Evolutionary conservation across 139 green algal genomes (phyloP).

Genomic region (Micractinium sp.): DNA sequence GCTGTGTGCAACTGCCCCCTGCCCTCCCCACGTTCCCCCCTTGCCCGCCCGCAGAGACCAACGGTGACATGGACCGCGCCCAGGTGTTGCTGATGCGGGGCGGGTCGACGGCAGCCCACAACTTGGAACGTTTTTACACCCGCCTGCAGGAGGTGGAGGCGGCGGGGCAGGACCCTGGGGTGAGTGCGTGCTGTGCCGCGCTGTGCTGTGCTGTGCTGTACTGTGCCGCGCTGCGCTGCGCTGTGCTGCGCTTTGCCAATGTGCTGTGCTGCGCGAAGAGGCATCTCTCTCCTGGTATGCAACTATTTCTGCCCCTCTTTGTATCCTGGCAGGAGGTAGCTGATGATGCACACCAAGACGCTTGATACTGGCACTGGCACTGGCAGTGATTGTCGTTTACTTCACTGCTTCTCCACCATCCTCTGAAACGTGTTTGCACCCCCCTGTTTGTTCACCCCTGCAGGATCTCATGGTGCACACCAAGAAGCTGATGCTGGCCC

Average conservation of each 20-base stretch:
- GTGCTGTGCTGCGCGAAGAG: too few species aligned
- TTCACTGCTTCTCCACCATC: neutral
- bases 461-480: slow-evolving; percentile 5
- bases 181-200: neutral
- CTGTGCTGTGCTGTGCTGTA: neutral
- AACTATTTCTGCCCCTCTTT: neutral
- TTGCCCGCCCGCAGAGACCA: neutral
- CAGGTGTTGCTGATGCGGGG: slow-evolving; percentile 17
- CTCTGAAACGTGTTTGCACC: neutral
- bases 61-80: slow-evolving; percentile 1
- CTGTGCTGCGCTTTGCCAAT: too few species aligned
- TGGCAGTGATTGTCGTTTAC: neutral
- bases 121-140: slow-evolving; percentile 24
- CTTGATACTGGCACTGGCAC: neutral
- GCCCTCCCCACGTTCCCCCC: neutral
- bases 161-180: slow-evolving; percentile 12
- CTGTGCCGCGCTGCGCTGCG: too few species aligned
- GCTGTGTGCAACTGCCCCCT: too few species aligned
- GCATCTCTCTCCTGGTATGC: too few species aligned
- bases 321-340: neutral
- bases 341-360: neutral
- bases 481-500: slow-evolving; percentile 28
- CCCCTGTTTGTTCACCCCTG: neutral
- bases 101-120: slow-evolving; percentile 4
- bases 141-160: slow-evolving; percentile 20